Percentiles rank a stretch among this genome's conserved stretches.
phyloP scores from a whole-genome alignment of 495 filamentous ascomycete species.

The Neurospora sp. region DNA sequence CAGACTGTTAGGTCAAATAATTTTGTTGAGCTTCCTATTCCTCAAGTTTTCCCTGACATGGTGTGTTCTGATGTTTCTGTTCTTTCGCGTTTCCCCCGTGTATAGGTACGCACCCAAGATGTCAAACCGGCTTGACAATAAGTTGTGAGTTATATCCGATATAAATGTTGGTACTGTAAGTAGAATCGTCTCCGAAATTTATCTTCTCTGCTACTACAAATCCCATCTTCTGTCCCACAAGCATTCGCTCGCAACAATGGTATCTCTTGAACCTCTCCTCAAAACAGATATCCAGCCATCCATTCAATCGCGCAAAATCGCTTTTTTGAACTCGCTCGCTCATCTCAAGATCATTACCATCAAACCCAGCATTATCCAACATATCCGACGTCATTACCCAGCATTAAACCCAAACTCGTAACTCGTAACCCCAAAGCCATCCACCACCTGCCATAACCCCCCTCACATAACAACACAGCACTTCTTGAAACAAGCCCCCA shows the following conservation, averaged over 20 bases:
- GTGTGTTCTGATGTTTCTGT: background rate
- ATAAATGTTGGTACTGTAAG: background rate
- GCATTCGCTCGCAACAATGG: background rate
- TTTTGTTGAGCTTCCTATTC: background rate
- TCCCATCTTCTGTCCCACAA: background rate
- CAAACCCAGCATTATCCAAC: background rate
- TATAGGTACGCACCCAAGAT: too few species aligned
- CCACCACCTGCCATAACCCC: background rate
- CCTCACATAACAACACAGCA: slow-evolving; percentile 73
- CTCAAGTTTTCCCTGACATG: background rate
- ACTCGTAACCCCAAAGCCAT: background rate
- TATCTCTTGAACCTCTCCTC: background rate
- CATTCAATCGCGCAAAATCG: background rate
- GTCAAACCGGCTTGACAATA: background rate
- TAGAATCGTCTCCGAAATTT: background rate
- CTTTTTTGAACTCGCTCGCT: background rate
- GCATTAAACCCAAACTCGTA: background rate
- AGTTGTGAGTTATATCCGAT: background rate
- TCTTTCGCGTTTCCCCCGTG: too few species aligned
- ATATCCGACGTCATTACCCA: background rate
- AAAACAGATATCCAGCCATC: background rate
- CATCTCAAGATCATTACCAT: background rate
- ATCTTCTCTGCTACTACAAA: background rate
- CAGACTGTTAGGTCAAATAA: background rate
- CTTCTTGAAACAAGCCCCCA: slow-evolving; percentile 51